These are phyloP conservation scores for Thalia dealbata DNA, from an alignment of 176 grass and related monocot genomes.

Conservation along the genomic window DNA sequence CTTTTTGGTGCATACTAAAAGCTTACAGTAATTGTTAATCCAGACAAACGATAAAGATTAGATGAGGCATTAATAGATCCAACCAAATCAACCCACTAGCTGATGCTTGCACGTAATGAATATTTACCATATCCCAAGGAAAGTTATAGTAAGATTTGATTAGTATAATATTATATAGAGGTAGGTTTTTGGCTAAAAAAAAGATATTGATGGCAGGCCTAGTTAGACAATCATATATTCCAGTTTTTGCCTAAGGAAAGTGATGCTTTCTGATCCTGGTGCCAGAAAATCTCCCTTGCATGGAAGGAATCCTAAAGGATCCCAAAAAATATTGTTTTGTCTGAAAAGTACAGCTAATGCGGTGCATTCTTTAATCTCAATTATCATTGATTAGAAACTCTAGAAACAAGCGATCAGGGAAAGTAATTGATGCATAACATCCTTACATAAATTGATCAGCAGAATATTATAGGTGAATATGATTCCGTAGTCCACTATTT, in stretches of 20 bases:
- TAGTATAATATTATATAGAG: too few relatives aligned
- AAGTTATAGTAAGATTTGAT: neutral
- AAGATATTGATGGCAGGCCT: neutral
- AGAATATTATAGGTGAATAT: constrained; percentile 1
- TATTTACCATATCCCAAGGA: neutral
- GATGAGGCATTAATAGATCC: neutral
- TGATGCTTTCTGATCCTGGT: constrained; percentile 16
- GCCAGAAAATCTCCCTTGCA: neutral
- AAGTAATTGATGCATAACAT: neutral
- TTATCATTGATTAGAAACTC: neutral
- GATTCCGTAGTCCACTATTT: constrained; percentile 5
- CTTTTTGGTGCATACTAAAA: too few relatives aligned
- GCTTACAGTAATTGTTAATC: too few relatives aligned
- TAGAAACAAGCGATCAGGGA: neutral
- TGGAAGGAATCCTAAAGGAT: neutral
- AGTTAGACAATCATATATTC: neutral
- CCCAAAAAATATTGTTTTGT: neutral
- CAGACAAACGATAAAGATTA: too few relatives aligned
- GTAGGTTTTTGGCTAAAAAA: too few relatives aligned
- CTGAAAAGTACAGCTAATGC: constrained; percentile 3
- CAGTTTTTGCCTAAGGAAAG: neutral
- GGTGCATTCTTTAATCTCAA: neutral
- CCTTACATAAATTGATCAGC: neutral
- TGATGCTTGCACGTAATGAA: neutral
- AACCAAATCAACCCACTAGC: neutral